Evolutionary conservation across 257 asterid genomes (phyloP), one percentile per base, ranked within the genome.

Genomic region (Solanum pennellii): DNA sequence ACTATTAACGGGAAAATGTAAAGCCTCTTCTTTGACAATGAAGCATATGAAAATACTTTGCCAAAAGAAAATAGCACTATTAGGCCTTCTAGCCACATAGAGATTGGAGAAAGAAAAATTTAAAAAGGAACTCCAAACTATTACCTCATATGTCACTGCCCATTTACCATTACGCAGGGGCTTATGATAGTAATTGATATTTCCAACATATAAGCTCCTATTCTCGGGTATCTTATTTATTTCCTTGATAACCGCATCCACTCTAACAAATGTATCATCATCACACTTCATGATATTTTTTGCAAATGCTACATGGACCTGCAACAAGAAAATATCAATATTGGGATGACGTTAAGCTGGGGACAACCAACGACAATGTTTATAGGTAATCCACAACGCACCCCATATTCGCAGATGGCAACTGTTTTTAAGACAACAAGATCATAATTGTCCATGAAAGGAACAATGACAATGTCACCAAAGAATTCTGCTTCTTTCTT

Each of bases 381-480:
- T 11, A 86, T 31, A 45, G 80, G 44, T 77, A 42, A 86, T 83
- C 85, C 14, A 71, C 73, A 71, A 65, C 88, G 91, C 89, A 97
- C 99, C 96, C 98, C 99, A 79, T 93, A 97, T 85, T 97, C 98
- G 65, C 97, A 95, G 66, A 97, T 95, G 88, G 99, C 97, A 86
- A 95, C 94, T 5, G 99, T 97, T 92, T 97, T 97, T 88, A 97
- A 92, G 39, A 97, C 99, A 87, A 97, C 98, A 68, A 97, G 99
- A 86, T 97, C 99, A 86, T 97, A 97, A 83, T 93, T 94, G 94
- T 97, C 99, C 95, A 97, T 90, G 90, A 95, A 97, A 0, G 98
- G 99, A 29, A 95, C 98, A 71, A 97, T 93, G 85, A 97, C 96
- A 49, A 97, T 91, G 92, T 97, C 99, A 82, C 98, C 96, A 21